phyloP scores from a whole-genome alignment of 345 rosid genomes.

The Limnanthes douglasii region DNA sequence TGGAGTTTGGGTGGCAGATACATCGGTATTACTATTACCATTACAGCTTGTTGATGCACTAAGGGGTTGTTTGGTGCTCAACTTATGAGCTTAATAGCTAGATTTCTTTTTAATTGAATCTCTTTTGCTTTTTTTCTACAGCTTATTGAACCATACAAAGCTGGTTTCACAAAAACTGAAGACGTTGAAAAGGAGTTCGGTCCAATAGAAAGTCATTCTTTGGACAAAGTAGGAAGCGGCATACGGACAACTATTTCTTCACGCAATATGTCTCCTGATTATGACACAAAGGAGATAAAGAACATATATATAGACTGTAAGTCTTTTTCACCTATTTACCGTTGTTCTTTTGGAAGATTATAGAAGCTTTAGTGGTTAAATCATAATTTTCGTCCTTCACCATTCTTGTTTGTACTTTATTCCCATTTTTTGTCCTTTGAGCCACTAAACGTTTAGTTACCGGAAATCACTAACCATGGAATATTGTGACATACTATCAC shows the following conservation, averaged over 20 bases:
- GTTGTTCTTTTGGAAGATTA: no score
- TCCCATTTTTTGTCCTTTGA: no score
- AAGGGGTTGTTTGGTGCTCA: no score
- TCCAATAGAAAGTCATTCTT: conserved; percentile 27
- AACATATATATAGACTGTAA: conserved; percentile 92
- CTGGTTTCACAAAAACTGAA: conserved; percentile 24
- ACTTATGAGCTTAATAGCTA: conserved; percentile 3
- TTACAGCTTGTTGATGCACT: conserved; percentile 7
- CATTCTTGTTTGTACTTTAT: neutral
- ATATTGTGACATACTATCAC: no score
- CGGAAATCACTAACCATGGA: no score
- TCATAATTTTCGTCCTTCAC: conserved; percentile 2
- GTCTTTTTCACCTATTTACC: conserved; percentile 12
- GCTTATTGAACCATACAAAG: conserved; percentile 78
- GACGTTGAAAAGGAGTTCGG: conserved; percentile 25
- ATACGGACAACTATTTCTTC: conserved; percentile 19
- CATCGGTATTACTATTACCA: conserved; percentile 29
- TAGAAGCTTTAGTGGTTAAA: no score
- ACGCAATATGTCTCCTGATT: conserved; percentile 49
- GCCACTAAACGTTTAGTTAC: no score
- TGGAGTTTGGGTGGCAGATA: conserved; percentile 86
- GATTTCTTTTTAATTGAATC: conserved; percentile 1
- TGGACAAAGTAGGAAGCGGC: conserved; percentile 23
- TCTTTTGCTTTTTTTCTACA: conserved; percentile 13
- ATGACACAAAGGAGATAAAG: conserved; percentile 68